phyloP scores from a whole-genome alignment of 768 basidiomycete species.

The Boletus speciosus region DNA sequence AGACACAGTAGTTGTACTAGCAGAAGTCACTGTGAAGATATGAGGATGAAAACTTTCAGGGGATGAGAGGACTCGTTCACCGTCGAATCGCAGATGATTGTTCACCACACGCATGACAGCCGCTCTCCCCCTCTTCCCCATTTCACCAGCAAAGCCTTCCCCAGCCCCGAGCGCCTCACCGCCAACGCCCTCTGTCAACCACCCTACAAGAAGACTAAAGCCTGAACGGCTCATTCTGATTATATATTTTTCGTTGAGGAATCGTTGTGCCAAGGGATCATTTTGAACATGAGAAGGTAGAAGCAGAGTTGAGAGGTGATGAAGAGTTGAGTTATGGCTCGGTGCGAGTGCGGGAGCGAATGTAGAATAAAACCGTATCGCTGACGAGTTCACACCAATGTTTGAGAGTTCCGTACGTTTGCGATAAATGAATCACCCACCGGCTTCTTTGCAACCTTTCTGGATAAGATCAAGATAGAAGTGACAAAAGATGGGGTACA shows the following conservation, averaged over 20 bases:
- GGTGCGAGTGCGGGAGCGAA: conserved; percentile 67
- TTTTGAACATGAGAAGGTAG: conserved; percentile 81
- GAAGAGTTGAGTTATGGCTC: conserved; percentile 64
- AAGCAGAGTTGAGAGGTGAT: conserved; percentile 75
- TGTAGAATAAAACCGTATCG: conserved; percentile 66
- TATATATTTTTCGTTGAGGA: conserved; percentile 86
- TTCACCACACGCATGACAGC: conserved; percentile 93
- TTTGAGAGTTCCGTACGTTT: conserved; percentile 1
- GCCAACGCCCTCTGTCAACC: conserved; percentile 91
- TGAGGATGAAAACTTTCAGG: conserved; percentile 15
- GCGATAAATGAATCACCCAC: conserved; percentile 40
- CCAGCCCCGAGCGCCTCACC: conserved; percentile 81
- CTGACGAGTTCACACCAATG: conserved; percentile 38
- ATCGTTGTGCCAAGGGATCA: conserved; percentile 78
- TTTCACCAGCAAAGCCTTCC: conserved; percentile 75
- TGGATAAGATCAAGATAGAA: conserved; percentile 95
- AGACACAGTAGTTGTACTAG: conserved; percentile 61
- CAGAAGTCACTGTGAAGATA: conserved; percentile 56
- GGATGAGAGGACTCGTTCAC: conserved; percentile 40
- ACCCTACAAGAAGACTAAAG: conserved; percentile 88
- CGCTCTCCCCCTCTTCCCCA: conserved; percentile 80
- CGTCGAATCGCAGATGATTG: conserved; percentile 87
- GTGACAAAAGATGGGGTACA: conserved; percentile 96
- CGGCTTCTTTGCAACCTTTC: conserved; percentile 85
- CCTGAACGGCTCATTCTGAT: conserved; percentile 89